Evolutionary conservation across 108 stramenopile genomes (phyloP).

Genomic region (Cyclotella choctawhatcheeana): DNA sequence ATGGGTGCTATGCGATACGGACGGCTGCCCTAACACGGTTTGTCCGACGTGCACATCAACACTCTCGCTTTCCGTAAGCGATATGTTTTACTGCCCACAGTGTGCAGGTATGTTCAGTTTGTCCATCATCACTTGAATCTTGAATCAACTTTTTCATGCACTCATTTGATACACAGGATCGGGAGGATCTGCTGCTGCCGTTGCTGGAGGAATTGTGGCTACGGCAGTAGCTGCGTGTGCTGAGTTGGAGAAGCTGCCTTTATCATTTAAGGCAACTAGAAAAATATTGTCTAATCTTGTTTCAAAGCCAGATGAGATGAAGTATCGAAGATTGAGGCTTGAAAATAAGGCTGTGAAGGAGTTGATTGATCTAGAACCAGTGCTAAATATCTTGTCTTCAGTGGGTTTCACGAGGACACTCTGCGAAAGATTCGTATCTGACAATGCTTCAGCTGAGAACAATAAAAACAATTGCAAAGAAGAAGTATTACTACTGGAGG

Average conservation of each 20-base stretch:
- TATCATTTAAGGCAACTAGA: constrained; percentile 23
- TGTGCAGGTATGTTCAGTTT: neutral
- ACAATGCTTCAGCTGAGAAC: neutral
- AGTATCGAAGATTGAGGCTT: constrained; percentile 17
- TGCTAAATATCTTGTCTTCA: constrained; percentile 26
- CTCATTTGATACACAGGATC: no score
- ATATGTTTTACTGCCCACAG: constrained; percentile 39
- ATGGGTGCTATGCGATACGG: constrained; percentile 34
- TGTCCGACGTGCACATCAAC: constrained; percentile 15
- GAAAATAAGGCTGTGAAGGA: constrained; percentile 29
- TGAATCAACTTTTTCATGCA: no score
- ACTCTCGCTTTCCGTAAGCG: constrained; percentile 18
- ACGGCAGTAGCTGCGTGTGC: constrained; percentile 21
- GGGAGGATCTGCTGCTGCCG: constrained; percentile 29
- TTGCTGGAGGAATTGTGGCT: constrained; percentile 22
- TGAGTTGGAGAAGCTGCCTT: constrained; percentile 22
- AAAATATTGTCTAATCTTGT: constrained; percentile 15
- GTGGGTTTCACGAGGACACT: constrained; percentile 14
- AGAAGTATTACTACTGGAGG: constrained; percentile 27
- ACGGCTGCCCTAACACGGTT: constrained; percentile 24
- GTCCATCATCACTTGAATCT: neutral
- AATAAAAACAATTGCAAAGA: no score
- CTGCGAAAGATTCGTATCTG: neutral
- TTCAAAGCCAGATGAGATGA: constrained; percentile 19
- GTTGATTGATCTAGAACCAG: constrained; percentile 23